phyloP scores from a whole-genome alignment of 345 rosid species.

The Lepidium africanum region DNA sequence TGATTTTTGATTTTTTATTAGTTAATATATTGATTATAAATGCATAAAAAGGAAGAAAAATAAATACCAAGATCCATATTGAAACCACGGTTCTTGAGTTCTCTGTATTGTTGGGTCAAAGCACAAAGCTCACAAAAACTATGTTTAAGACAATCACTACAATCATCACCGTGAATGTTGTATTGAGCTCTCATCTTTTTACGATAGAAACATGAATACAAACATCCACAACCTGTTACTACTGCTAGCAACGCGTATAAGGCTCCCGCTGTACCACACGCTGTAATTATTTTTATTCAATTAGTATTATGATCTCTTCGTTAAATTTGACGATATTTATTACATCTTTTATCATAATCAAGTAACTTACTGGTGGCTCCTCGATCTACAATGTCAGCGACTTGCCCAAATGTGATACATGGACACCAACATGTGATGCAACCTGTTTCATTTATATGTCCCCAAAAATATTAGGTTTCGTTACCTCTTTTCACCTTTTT shows the following conservation, averaged over 20 bases:
- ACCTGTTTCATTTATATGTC: constrained; percentile 14
- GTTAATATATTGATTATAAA: not conserved
- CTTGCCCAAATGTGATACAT: constrained; percentile 39
- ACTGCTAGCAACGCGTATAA: constrained; percentile 17
- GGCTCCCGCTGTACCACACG: not conserved
- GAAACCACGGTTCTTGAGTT: constrained; percentile 41
- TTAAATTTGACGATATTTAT: not conserved
- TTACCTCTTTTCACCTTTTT: too few species aligned
- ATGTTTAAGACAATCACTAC: constrained; percentile 37
- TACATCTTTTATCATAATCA: not conserved
- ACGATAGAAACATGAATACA: constrained; percentile 35
- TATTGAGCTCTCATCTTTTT: constrained; percentile 40
- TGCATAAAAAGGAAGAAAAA: too few species aligned
- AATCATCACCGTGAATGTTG: constrained; percentile 31
- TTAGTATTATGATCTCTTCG: not conserved
- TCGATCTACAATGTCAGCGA: constrained; percentile 37
- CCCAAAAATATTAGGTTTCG: too few species aligned
- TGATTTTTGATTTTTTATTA: too few species aligned
- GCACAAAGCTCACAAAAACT: constrained; percentile 36
- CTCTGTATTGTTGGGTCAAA: constrained; percentile 43
- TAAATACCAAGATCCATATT: constrained; percentile 28
- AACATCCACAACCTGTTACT: constrained; percentile 16
- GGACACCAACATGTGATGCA: constrained; percentile 42
- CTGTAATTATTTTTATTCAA: too few species aligned
- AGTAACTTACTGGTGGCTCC: constrained; percentile 32